Conservation (phyloP, 2,329 filamentous ascomycete species). For the Fusarium setosum region DNA sequence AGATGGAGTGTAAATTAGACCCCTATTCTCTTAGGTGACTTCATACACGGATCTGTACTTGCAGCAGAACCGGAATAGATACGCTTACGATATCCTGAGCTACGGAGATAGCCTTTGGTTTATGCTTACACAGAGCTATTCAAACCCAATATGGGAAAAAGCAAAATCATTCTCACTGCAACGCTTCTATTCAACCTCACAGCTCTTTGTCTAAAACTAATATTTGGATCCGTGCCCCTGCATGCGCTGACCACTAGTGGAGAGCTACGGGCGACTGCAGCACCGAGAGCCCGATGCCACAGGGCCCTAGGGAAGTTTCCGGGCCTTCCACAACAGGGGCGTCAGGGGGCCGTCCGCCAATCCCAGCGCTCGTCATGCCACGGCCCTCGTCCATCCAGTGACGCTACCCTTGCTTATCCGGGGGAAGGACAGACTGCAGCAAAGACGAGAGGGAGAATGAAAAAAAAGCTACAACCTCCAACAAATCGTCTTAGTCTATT, state of each 20-base stretch:
- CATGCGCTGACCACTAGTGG: slow-evolving; percentile 26
- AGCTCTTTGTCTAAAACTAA: neutral
- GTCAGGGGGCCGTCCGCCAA: slow-evolving; percentile 33
- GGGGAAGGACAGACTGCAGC: slow-evolving; percentile 34
- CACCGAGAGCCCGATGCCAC: slow-evolving; percentile 29
- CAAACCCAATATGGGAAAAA: neutral
- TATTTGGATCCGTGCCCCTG: slow-evolving; percentile 31
- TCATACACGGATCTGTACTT: neutral
- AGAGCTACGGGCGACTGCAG: slow-evolving; percentile 24
- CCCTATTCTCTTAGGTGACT: slow-evolving; percentile 27
- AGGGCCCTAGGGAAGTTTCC: slow-evolving; percentile 2
- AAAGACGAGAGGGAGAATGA: neutral
- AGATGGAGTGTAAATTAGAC: slow-evolving; percentile 32
- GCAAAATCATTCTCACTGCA: neutral
- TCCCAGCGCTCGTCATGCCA: slow-evolving; percentile 37
- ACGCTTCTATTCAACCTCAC: neutral
- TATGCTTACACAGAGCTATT: neutral
- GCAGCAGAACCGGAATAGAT: neutral
- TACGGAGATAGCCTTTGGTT: neutral
- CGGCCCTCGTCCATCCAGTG: slow-evolving; percentile 14
- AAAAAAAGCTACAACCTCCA: slow-evolving; percentile 17
- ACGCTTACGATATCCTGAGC: neutral
- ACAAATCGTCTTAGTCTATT: slow-evolving; percentile 4
- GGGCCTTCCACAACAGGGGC: slow-evolving; percentile 4
- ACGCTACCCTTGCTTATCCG: slow-evolving; percentile 39